Evolutionary conservation across 2,329 filamentous ascomycete genomes (phyloP).

Genomic region (Nemania sp.): DNA sequence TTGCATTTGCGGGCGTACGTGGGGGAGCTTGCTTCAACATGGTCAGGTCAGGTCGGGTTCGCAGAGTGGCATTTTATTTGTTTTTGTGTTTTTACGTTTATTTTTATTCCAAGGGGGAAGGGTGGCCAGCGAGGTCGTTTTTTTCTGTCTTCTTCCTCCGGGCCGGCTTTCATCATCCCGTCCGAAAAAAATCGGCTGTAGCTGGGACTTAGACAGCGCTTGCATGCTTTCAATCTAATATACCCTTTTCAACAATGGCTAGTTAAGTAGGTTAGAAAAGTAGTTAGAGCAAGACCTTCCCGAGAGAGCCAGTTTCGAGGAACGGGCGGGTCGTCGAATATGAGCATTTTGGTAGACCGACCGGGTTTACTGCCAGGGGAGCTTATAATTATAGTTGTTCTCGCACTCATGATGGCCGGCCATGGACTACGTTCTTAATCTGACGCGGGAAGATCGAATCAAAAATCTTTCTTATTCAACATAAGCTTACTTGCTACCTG

Average conservation of each 20-base stretch:
- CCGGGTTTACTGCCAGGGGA: background rate
- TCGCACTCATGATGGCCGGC: too few species aligned
- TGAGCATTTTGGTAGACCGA: too few species aligned
- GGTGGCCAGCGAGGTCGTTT: too few species aligned
- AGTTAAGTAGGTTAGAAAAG: conserved; percentile 9
- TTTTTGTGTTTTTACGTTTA: background rate
- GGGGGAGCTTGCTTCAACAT: conserved; percentile 16
- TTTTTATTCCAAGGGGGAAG: background rate
- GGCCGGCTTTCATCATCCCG: conserved; percentile 23
- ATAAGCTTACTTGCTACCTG: background rate
- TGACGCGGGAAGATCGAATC: background rate
- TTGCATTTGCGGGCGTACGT: conserved; percentile 29
- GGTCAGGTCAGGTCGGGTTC: background rate
- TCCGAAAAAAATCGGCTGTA: background rate
- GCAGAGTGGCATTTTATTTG: too few species aligned
- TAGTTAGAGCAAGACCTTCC: background rate
- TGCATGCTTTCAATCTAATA: conserved; percentile 32
- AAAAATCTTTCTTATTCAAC: background rate
- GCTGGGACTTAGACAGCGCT: conserved; percentile 1
- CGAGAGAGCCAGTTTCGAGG: too few species aligned
- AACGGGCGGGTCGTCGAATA: too few species aligned
- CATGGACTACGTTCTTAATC: background rate
- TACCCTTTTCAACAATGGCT: conserved; percentile 43
- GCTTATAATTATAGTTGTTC: too few species aligned
- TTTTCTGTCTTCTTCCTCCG: background rate